Conservation (phyloP, 2,329 filamentous ascomycete genomes). For the Shiraia sp. region DNA sequence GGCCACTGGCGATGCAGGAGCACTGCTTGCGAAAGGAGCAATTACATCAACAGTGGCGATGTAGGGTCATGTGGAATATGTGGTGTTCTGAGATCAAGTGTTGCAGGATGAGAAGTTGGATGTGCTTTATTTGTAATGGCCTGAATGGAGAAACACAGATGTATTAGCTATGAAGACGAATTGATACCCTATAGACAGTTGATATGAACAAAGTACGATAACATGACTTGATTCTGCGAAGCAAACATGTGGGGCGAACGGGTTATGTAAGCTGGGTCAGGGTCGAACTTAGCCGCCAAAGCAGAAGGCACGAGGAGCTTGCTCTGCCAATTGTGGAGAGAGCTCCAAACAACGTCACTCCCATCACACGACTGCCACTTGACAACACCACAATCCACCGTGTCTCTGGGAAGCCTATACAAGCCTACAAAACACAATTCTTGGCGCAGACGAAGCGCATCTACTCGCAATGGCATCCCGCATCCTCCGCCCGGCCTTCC, state of each 20-base stretch:
- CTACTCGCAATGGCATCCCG: slow-evolving; percentile 49
- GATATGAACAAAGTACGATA: too few relatives aligned
- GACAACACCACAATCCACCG: neutral
- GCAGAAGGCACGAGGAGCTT: too few relatives aligned
- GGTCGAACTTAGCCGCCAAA: too few relatives aligned
- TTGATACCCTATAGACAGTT: too few relatives aligned
- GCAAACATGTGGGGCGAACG: too few relatives aligned
- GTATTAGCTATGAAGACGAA: too few relatives aligned
- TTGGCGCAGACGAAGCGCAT: neutral
- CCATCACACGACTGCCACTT: slow-evolving; percentile 10
- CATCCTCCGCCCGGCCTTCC: slow-evolving; percentile 46
- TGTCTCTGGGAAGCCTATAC: neutral
- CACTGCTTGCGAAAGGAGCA: slow-evolving; percentile 57
- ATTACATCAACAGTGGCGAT: slow-evolving; percentile 71
- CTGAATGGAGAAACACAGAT: too few relatives aligned
- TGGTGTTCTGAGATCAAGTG: slow-evolving; percentile 42
- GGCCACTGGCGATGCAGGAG: slow-evolving; percentile 68
- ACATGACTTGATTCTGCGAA: too few relatives aligned
- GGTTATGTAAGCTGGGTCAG: too few relatives aligned
- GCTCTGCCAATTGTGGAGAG: neutral
- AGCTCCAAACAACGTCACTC: slow-evolving; percentile 8
- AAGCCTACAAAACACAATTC: neutral
- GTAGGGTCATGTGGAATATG: slow-evolving; percentile 72
- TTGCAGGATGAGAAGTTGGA: too few relatives aligned
- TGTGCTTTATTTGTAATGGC: too few relatives aligned